Conservation (phyloP, 176 grass and related monocot species). For the Zizania latifolia region DNA sequence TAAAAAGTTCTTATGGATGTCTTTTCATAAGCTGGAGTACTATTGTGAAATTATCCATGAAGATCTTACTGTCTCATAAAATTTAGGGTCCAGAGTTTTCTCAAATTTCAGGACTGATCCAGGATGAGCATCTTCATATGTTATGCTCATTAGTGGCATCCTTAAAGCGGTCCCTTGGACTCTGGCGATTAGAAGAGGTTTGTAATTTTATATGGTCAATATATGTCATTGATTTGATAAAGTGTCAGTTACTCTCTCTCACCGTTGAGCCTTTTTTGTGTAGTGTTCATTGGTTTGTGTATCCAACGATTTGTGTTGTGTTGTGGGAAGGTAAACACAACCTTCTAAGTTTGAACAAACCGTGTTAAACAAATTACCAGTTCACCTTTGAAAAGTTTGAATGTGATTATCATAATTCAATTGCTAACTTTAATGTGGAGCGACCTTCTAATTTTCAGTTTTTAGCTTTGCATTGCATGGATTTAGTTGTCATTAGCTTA, state of each 20-base stretch:
- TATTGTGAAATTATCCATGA: background rate
- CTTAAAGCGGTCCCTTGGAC: constrained; percentile 54
- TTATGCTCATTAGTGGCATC: constrained; percentile 70
- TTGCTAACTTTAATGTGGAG: background rate
- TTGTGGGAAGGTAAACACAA: no score
- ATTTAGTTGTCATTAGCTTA: background rate
- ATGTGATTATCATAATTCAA: no score
- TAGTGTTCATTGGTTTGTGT: no score
- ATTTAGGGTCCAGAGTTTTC: constrained; percentile 74
- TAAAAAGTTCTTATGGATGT: constrained; percentile 9
- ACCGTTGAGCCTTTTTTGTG: no score
- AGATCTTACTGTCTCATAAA: constrained; percentile 17
- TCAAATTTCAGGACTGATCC: constrained; percentile 55
- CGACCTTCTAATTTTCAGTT: background rate
- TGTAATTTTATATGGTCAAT: background rate
- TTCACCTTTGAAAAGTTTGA: no score
- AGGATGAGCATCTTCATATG: constrained; percentile 46
- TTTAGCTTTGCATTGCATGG: background rate
- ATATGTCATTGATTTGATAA: background rate
- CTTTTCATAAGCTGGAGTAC: constrained; percentile 1
- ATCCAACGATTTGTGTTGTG: no score
- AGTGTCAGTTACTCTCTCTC: no score
- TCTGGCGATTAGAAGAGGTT: constrained; percentile 89
- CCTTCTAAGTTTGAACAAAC: no score
- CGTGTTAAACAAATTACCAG: no score